A percentile compares a stretch with the other conserved stretches of the same genome.
phyloP scores from a whole-genome alignment of 1,284 basidiomycete species.

The Mixia osmundae region DNA sequence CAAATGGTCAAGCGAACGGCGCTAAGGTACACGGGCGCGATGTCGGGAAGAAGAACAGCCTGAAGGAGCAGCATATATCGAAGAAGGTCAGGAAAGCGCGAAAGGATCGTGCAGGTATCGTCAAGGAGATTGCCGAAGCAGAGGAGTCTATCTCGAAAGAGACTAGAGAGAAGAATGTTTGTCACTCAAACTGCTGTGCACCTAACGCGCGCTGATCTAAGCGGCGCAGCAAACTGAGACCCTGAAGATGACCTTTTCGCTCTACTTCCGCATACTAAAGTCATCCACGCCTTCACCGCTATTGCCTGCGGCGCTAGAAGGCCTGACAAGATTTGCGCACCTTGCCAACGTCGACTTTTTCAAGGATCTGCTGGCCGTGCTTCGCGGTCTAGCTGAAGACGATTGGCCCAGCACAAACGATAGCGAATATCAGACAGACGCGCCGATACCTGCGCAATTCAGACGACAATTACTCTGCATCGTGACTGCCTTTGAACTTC shows the following conservation, averaged over 20 bases:
- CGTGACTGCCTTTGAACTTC: slow-evolving; percentile 82
- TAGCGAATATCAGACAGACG: background rate
- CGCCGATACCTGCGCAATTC: background rate
- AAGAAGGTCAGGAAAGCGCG: slow-evolving; percentile 20
- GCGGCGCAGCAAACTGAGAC: slow-evolving; percentile 72
- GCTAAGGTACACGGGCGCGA: slow-evolving; percentile 32
- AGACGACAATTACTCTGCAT: slow-evolving; percentile 54
- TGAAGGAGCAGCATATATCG: slow-evolving; percentile 26
- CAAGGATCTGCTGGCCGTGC: slow-evolving; percentile 69
- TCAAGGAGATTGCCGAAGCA: slow-evolving; percentile 75
- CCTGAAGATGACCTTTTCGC: slow-evolving; percentile 84
- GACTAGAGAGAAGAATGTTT: slow-evolving; percentile 55
- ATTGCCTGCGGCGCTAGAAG: slow-evolving; percentile 67
- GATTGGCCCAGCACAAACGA: background rate
- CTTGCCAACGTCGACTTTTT: slow-evolving; percentile 98
- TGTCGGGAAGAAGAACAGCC: slow-evolving; percentile 26
- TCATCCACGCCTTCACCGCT: slow-evolving; percentile 46
- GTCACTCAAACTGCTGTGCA: slow-evolving; percentile 19
- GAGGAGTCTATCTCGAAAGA: slow-evolving; percentile 84
- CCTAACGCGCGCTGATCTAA: slow-evolving; percentile 4
- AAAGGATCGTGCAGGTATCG: slow-evolving; percentile 63
- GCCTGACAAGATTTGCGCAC: slow-evolving; percentile 81
- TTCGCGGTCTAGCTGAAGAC: slow-evolving; percentile 33
- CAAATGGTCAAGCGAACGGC: no score
- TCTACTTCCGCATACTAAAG: slow-evolving; percentile 94